Percentiles rank a stretch among this genome's conserved stretches.
These are phyloP conservation scores for Aspergillus leporis DNA, from an alignment of 495 filamentous ascomycete genomes.

Conservation along the genomic window DNA sequence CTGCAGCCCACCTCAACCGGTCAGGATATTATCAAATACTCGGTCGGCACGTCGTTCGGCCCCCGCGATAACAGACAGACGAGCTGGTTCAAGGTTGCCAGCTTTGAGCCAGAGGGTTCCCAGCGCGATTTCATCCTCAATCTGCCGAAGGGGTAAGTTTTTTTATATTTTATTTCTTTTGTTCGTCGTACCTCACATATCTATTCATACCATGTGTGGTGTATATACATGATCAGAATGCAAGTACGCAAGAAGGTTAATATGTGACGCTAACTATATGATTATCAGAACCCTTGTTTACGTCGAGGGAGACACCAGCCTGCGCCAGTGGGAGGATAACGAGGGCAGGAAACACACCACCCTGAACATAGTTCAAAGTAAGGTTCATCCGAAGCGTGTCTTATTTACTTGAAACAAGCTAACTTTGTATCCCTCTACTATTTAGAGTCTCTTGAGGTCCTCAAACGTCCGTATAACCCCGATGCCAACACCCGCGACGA, in stretches of 20 bases:
- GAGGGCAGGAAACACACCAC: conserved; percentile 59
- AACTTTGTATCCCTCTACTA: conserved; percentile 8
- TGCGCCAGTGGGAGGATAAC: conserved; percentile 58
- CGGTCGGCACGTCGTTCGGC: conserved; percentile 61
- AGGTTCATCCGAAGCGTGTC: no score
- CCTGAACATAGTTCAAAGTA: conserved; percentile 74
- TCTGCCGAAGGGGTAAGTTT: conserved; percentile 77
- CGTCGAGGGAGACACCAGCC: conserved; percentile 70
- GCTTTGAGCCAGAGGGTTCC: conserved; percentile 60
- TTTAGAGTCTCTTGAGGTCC: conserved; percentile 61
- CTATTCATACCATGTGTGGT: conserved; percentile 1
- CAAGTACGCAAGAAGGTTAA: not conserved
- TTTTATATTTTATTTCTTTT: not conserved
- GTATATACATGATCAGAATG: not conserved
- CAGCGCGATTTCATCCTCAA: conserved; percentile 63
- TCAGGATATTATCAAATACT: conserved; percentile 66
- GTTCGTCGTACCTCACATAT: not conserved
- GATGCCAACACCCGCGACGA: conserved; percentile 17
- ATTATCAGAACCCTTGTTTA: conserved; percentile 60
- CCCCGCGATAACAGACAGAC: conserved; percentile 61
- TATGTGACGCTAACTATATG: conserved; percentile 5
- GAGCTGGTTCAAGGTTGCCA: conserved; percentile 74
- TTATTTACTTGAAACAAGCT: not conserved
- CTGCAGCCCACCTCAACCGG: conserved; percentile 63
- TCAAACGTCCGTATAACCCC: conserved; percentile 41